Conservation (phyloP, 495 filamentous ascomycete genomes). For the Xanthoparmelia taractica region DNA sequence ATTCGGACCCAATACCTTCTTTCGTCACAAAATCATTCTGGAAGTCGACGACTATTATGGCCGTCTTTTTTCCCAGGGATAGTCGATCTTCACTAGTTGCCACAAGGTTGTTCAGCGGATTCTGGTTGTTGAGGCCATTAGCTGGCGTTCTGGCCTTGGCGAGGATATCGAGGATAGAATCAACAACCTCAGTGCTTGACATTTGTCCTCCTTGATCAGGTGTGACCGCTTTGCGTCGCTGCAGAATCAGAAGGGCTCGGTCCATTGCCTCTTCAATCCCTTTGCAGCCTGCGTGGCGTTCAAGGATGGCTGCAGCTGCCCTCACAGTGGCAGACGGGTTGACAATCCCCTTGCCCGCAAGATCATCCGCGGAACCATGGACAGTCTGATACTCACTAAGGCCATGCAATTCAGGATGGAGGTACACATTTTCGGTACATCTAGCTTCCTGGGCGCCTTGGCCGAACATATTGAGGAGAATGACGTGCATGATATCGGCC, state of each 20-base stretch:
- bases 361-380: constrained; percentile 3
- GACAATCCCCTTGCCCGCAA: background rate
- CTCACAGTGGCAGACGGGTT: constrained; percentile 1
- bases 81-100: no score
- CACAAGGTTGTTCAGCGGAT: no score
- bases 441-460: constrained; percentile 3
- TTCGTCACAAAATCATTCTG: no score
- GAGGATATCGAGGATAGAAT: background rate
- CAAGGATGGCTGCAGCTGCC: background rate
- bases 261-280: background rate
- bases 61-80: no score
- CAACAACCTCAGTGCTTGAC: background rate
- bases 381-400: constrained; percentile 3
- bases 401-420: constrained; percentile 1
- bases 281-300: background rate
- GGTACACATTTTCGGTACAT: constrained; percentile 5
- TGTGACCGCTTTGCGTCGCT: background rate
- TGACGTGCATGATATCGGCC: constrained; percentile 9
- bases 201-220: background rate
- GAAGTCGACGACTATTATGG: no score
- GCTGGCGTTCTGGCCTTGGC: no score
- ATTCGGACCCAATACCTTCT: no score
- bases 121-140: no score
- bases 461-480: constrained; percentile 2
- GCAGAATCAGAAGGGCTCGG: background rate